These are phyloP conservation scores for Mycothermus thermophilus DNA, from an alignment of 495 filamentous ascomycete species.

Conservation along the genomic window DNA sequence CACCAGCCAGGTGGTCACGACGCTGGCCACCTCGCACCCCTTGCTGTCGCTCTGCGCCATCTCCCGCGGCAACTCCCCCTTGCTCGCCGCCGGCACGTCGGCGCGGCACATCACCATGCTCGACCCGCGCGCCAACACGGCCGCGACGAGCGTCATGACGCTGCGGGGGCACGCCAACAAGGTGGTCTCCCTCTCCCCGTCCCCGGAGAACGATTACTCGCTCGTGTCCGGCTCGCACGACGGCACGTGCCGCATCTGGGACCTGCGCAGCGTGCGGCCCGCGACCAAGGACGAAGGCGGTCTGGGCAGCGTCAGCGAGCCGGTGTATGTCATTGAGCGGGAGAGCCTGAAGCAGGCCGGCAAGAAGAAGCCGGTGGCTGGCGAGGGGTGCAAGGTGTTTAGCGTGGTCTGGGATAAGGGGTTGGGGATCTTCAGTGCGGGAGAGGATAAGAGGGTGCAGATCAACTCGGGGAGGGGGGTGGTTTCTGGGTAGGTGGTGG, in stretches of 20 bases:
- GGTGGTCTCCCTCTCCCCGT: slow-evolving; percentile 53
- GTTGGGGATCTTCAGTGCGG: slow-evolving; percentile 79
- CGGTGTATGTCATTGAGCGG: slow-evolving; percentile 66
- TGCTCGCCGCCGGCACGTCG: slow-evolving; percentile 73
- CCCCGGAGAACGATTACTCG: slow-evolving; percentile 62
- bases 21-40: slow-evolving; percentile 66
- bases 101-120: slow-evolving; percentile 81
- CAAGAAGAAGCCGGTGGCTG: slow-evolving; percentile 42
- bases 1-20: slow-evolving; percentile 58
- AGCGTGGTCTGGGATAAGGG: slow-evolving; percentile 71
- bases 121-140: slow-evolving; percentile 66
- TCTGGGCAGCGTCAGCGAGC: slow-evolving; percentile 56
- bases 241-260: slow-evolving; percentile 84
- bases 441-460: slow-evolving; percentile 87
- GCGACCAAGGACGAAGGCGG: slow-evolving; percentile 45
- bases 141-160: slow-evolving; percentile 66
- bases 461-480: slow-evolving; percentile 53
- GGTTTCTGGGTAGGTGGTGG: slow-evolving; percentile 6
- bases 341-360: slow-evolving; percentile 49
- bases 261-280: slow-evolving; percentile 59
- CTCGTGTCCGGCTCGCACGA: slow-evolving; percentile 77
- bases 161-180: slow-evolving; percentile 81
- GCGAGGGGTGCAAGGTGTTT: slow-evolving; percentile 83
- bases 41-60: slow-evolving; percentile 63
- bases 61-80: slow-evolving; percentile 37